These are phyloP conservation scores for Aspergillus fumigatus DNA, from an alignment of 2,329 filamentous ascomycete genomes.

Conservation along the genomic window DNA sequence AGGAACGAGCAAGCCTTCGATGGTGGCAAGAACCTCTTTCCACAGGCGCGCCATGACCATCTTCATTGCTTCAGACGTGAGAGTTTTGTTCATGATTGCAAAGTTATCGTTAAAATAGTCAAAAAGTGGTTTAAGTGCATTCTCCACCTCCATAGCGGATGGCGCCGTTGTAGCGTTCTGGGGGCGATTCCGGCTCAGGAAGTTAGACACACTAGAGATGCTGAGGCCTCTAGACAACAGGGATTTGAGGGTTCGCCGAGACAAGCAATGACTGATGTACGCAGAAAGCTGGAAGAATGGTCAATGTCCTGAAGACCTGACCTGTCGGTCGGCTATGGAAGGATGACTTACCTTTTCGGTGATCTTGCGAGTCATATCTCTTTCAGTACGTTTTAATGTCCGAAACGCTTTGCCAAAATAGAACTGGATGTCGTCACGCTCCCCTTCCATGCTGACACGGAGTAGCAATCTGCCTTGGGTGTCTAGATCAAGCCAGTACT, in stretches of 20 bases:
- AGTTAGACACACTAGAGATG: slow-evolving; percentile 69
- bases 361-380: slow-evolving; percentile 96
- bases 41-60: slow-evolving; percentile 97
- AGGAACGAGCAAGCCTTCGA: slow-evolving; percentile 85
- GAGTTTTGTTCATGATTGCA: slow-evolving; percentile 94
- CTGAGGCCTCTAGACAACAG: slow-evolving; percentile 70
- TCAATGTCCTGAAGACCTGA: background rate
- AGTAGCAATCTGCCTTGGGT: slow-evolving; percentile 87
- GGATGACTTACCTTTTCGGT: slow-evolving; percentile 76
- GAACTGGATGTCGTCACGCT: slow-evolving; percentile 96
- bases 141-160: slow-evolving; percentile 70
- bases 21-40: slow-evolving; percentile 93
- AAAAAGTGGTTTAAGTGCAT: slow-evolving; percentile 78
- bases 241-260: slow-evolving; percentile 69
- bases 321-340: background rate
- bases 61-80: slow-evolving; percentile 94
- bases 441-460: slow-evolving; percentile 96
- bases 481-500: slow-evolving; percentile 97
- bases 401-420: slow-evolving; percentile 97
- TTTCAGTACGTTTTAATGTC: slow-evolving; percentile 88
- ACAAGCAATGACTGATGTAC: slow-evolving; percentile 87
- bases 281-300: slow-evolving; percentile 64
- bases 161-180: slow-evolving; percentile 51
- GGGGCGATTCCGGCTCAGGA: slow-evolving; percentile 52
- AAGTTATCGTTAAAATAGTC: slow-evolving; percentile 98